These are phyloP conservation scores for Hibiscus mutabilis DNA, from an alignment of 345 rosid species.

Conservation along the genomic window DNA sequence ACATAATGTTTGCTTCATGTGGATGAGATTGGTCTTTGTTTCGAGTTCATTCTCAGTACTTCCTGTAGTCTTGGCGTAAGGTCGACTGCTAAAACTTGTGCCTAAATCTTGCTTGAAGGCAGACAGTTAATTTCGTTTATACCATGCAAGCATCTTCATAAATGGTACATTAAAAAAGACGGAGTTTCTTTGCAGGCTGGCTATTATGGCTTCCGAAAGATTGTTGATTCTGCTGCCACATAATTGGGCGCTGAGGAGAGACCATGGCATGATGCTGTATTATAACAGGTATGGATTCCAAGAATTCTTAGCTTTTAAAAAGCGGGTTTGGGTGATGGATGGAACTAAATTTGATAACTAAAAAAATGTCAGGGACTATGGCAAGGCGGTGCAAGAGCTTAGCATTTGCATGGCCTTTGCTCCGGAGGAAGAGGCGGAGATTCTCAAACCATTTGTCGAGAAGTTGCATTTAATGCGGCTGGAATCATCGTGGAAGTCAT, in stretches of 20 bases:
- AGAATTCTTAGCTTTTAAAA: background rate
- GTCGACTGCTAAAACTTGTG: background rate
- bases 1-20: background rate
- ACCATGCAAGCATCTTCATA: background rate
- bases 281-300: conserved; percentile 41
- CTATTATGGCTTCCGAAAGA: conserved; percentile 85
- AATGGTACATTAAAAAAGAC: background rate
- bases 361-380: conserved; percentile 44
- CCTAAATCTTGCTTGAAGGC: too few species aligned
- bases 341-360: background rate
- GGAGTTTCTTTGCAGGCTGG: conserved; percentile 42
- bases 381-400: conserved; percentile 82
- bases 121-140: background rate
- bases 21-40: background rate
- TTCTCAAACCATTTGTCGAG: conserved; percentile 66
- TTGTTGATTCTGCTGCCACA: conserved; percentile 78
- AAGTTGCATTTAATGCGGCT: conserved; percentile 75
- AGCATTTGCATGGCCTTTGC: conserved; percentile 93
- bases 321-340: background rate
- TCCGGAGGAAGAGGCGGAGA: conserved; percentile 60
- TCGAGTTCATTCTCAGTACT: background rate
- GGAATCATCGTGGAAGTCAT: conserved; percentile 58
- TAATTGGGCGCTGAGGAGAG: conserved; percentile 80
- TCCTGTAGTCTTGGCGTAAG: background rate
- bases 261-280: conserved; percentile 90